These are phyloP conservation scores for Fomitopsis pulvina DNA, from an alignment of 768 basidiomycete genomes.

Conservation along the genomic window DNA sequence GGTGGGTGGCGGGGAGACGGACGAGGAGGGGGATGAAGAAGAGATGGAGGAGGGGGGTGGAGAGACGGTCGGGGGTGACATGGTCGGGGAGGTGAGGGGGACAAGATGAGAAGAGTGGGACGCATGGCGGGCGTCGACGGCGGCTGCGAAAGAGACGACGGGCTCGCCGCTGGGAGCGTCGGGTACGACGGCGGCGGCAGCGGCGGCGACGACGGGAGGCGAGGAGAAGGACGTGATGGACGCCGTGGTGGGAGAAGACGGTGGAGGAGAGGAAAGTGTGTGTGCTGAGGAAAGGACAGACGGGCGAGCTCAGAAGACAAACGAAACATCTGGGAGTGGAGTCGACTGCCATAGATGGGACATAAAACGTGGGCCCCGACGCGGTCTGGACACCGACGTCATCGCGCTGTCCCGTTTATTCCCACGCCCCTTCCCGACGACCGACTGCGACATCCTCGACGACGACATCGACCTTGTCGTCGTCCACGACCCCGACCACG, in stretches of 20 bases:
- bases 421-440: not conserved
- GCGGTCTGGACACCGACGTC: not conserved
- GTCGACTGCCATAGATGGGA: not conserved
- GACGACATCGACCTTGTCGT: no score
- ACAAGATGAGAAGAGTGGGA: slow-evolving; percentile 17
- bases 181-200: no score
- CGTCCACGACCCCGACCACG: no score
- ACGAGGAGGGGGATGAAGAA: slow-evolving; percentile 26
- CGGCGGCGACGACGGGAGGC: not conserved
- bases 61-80: slow-evolving; percentile 10
- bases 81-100: slow-evolving; percentile 12
- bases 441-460: no score
- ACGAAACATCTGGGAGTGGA: not conserved
- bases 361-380: not conserved
- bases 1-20: slow-evolving; percentile 17
- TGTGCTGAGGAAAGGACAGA: not conserved
- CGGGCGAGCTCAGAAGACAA: not conserved
- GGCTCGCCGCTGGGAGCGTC: slow-evolving; percentile 14
- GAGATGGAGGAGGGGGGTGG: not conserved
- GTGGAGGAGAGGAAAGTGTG: not conserved
- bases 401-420: not conserved
- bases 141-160: slow-evolving; percentile 45
- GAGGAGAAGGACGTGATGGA: not conserved
- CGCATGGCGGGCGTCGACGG: slow-evolving; percentile 42
- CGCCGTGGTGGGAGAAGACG: not conserved